Base-by-base conservation (phyloP, 2,329 filamentous ascomycete genomes). In the Calonectria hawksworthii region DNA sequence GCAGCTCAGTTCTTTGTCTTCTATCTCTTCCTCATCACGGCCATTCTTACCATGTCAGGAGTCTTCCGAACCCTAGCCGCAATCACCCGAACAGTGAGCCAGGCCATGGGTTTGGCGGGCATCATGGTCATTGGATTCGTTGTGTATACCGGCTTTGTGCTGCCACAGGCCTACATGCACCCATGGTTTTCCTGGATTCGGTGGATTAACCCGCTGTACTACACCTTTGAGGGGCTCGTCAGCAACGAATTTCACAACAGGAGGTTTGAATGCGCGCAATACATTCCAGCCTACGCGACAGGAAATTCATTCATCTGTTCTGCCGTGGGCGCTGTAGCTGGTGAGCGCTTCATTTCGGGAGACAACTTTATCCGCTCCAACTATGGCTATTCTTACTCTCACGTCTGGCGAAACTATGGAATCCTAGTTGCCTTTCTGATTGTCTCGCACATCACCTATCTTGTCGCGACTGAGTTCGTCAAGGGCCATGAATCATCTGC, bases 291-390 rank as follows among this genome's bases (percentile, higher is more conserved):
- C 4, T 38, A 51, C 18, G 38, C 32, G 1, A 30, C 34, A 1
- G 72, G 68, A 10, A 32, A 71, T 26, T 68, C 72, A 8, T 68
- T 93, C 82, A 83, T 90, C 26, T 87, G 89, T 8, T 94, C 92
- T 0, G 86, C 95, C 75, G 89, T 90, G 75, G 84, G 84, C 84
- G 11, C 80, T 86, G 11, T 85, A 7, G 51, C 68, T 21, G 68
- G 68, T 18, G 23, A 71, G 41, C 56, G 23, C 13, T 67, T 54
- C 2, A 30, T 74, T 41, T 71, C 50, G 21, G 72, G 72, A 1
- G 68, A 71, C 36, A 51, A n/a, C 10, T 74, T 68, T 36, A 59
- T 74, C 18, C 59, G 64, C 18, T 44, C 63, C 13, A 68, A 71
- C 26, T 74, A 74, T 16, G 36, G 56, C 14, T 74, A 74, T 18